Evolutionary conservation across 1,139 yeast species (phyloP), one percentile per base, ranked within the genome.

Genomic region (Spathaspora sp.): DNA sequence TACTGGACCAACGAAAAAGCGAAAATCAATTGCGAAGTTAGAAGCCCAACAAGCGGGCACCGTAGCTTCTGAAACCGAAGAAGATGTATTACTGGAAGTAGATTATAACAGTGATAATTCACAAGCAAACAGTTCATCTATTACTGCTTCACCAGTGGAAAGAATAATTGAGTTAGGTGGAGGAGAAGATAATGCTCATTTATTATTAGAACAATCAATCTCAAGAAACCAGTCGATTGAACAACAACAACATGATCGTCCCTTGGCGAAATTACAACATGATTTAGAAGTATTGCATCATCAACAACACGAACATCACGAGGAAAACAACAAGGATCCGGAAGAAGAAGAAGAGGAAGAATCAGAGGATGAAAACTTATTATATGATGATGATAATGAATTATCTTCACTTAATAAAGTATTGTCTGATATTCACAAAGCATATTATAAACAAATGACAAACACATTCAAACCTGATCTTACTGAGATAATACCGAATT

Each of bases 331-430:
- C 37, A 54, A 44, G n/a, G 46, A 44, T 13, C 43, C 43, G 4
- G 49, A 58, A 49, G 46, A 62, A 37, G 61, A 61, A 10, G 58
- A 56, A 10, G 72, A 65, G 9, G 70, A 64, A 9, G 69, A 63
- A n/a, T 72, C 70, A 8, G 78, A 72, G 27, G 72, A 74, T 16
- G 84, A 80, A 47, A 80, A 84, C 55, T 68, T 89, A 27, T 68
- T 90, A 39, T 79, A 73, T 46, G 96, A 90, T 60, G 91, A 89
- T 56, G 99, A 93, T 59, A 78, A 75, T 42, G 98, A 93, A 60
- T 74, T 93, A 37, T 64, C 56, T 24, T 76, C 80, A 11, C 67
- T 93, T n/a, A 83, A 86, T 25, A 73, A 68, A 36, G 89, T 88
- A 0, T 70, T 93, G 48, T 61, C 68, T 10, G 69, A 73, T 25